Conservation (phyloP, 2,329 filamentous ascomycete genomes). For the Byssothecium circinans region DNA sequence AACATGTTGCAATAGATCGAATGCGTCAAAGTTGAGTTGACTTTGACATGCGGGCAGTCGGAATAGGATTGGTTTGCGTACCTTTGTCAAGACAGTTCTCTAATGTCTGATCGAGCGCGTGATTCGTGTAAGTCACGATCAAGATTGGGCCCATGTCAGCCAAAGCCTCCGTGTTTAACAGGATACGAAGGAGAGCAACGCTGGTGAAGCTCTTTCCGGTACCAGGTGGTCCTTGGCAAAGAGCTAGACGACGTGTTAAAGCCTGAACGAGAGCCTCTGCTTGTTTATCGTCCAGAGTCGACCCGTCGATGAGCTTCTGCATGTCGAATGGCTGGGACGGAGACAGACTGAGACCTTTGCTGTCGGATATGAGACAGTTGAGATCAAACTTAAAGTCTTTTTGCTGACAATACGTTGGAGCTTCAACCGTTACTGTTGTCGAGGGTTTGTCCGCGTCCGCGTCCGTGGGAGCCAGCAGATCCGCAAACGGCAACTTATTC, state of each 20-base stretch:
- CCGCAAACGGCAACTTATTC: slow-evolving; percentile 14
- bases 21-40: no score
- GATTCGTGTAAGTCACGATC: slow-evolving; percentile 53
- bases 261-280: slow-evolving; percentile 55
- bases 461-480: slow-evolving; percentile 10
- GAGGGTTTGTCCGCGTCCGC: not conserved
- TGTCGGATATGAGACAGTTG: slow-evolving; percentile 13
- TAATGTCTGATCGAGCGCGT: slow-evolving; percentile 59
- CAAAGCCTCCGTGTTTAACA: slow-evolving; percentile 49
- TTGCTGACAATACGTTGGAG: slow-evolving; percentile 56
- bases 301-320: slow-evolving; percentile 30
- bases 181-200: slow-evolving; percentile 56
- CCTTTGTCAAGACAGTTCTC: slow-evolving; percentile 57
- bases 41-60: no score
- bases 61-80: no score
- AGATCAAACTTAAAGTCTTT: slow-evolving; percentile 56
- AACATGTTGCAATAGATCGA: no score
- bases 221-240: slow-evolving; percentile 71
- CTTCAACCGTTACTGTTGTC: slow-evolving; percentile 33
- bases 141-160: slow-evolving; percentile 49
- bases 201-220: slow-evolving; percentile 67
- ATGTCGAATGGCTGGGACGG: slow-evolving; percentile 29
- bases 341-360: slow-evolving; percentile 21
- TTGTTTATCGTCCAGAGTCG: slow-evolving; percentile 54
- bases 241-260: slow-evolving; percentile 53